Evolutionary conservation across 148 eudicot species (phyloP), one percentile per base, ranked within the genome.

Genomic region (Linanthus parryae): DNA sequence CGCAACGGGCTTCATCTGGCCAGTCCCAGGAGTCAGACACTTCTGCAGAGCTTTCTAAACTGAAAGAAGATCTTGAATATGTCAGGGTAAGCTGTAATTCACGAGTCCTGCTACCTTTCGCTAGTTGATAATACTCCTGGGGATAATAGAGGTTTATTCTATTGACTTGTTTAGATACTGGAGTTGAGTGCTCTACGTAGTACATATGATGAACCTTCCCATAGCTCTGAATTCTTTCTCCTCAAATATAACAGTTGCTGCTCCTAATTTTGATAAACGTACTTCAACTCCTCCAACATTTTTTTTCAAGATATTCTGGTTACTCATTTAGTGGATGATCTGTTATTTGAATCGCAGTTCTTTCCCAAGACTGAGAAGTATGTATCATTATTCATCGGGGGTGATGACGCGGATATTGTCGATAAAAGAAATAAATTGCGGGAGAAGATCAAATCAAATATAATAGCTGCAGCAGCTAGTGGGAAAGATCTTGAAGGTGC

Each of bases 401-500:
- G 84, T 54, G 99, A 92, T 44, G 82, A 81, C 46, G 45, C 64
- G 14, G 94, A 84, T 7, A 43, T 68, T 45, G 65, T 84, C 52
- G 94, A 87, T 35, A 84, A 59, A 58, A 82, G 96, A 84, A 79
- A 73, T 56, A 67, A 48, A 59, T 62, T 92, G 51, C 81, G 99
- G 8, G 62, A 69, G 64, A 84, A 74, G 73, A 87, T 92, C 45
- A 92, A 92, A 67, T 85, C 70, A 27, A 92, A 87, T 61, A 40
- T 84, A 58, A 48, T 80, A 60, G 83, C 90, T 58, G 94, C 98
- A 50, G 99, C 88, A 20, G 90, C 96, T 35, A 81, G 85, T 81
- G 99, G 99, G 54, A 92, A 92, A 75, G 99, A 92, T 44, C 60
- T 88, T 61, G 96, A 87, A 87, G 98, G 96, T 92, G 73, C 52